Conservation (phyloP, 345 rosid genomes). For the Rhodamnia rubescens region DNA sequence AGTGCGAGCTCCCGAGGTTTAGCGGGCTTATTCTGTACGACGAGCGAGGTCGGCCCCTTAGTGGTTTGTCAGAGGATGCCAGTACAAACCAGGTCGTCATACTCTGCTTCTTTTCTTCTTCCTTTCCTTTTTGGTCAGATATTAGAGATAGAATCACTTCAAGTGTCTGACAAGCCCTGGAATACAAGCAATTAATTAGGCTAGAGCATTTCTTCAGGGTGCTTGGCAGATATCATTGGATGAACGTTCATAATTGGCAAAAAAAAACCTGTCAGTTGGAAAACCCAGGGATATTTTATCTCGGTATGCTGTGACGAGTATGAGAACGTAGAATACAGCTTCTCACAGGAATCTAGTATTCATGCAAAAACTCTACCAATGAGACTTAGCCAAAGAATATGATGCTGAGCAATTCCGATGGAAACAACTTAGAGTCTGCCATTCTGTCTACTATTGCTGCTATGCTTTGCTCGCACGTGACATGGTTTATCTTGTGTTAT, state of each 20-base stretch:
- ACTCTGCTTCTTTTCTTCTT: not conserved
- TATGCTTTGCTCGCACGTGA: not conserved
- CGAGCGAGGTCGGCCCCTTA: conserved; percentile 37
- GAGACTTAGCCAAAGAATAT: not conserved
- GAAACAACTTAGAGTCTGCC: not conserved
- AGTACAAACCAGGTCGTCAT: not conserved
- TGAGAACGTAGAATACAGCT: not conserved
- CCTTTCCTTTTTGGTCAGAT: not conserved
- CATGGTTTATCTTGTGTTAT: not conserved
- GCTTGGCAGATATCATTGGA: not conserved
- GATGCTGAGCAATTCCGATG: not conserved
- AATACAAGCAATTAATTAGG: not conserved
- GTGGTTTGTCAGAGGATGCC: conserved; percentile 8
- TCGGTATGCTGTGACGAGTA: not conserved
- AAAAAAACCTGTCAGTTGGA: not conserved
- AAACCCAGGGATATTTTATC: not conserved
- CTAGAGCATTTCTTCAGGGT: not conserved
- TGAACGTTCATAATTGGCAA: not conserved
- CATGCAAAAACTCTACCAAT: not conserved
- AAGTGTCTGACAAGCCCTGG: not conserved
- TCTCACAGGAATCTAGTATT: not conserved
- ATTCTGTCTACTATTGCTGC: not conserved
- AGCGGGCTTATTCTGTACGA: conserved; percentile 80
- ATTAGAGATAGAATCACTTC: not conserved
- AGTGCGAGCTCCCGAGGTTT: conserved; percentile 64